phyloP scores from a whole-genome alignment of 345 rosid species.

The Nasturtium officinale region DNA sequence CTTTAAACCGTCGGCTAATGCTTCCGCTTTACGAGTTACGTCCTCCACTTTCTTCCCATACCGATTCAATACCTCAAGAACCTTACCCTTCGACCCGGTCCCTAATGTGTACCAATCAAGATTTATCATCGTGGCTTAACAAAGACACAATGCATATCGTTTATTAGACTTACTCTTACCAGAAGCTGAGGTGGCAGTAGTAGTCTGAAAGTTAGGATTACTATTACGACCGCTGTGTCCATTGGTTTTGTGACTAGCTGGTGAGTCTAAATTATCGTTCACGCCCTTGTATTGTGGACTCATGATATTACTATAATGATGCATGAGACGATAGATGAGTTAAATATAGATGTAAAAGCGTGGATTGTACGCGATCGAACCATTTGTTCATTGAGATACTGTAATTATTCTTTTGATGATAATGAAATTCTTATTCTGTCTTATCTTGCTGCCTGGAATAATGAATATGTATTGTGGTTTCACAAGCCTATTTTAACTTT shows the following conservation, averaged over 20 bases:
- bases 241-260: constrained; percentile 28
- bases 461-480: background rate
- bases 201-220: constrained; percentile 53
- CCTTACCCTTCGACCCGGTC: constrained; percentile 52
- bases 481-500: background rate
- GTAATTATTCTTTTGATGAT: constrained; percentile 5
- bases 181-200: constrained; percentile 45
- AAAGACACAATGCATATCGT: background rate
- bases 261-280: background rate
- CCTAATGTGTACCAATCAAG: background rate
- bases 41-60: constrained; percentile 66
- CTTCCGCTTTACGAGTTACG: constrained; percentile 61
- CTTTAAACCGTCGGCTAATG: constrained; percentile 60
- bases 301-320: constrained; percentile 23
- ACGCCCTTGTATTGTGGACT: constrained; percentile 6
- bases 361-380: constrained; percentile 25
- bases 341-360: constrained; percentile 24
- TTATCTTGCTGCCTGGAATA: background rate
- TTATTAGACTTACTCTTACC: constrained; percentile 42
- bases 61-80: constrained; percentile 56
- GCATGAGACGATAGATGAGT: background rate
- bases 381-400: background rate
- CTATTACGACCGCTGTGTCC: constrained; percentile 20
- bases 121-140: background rate
- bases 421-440: background rate